Evolutionary conservation across 805 yeast species (phyloP).

Genomic region (Dipodascus albidus): DNA sequence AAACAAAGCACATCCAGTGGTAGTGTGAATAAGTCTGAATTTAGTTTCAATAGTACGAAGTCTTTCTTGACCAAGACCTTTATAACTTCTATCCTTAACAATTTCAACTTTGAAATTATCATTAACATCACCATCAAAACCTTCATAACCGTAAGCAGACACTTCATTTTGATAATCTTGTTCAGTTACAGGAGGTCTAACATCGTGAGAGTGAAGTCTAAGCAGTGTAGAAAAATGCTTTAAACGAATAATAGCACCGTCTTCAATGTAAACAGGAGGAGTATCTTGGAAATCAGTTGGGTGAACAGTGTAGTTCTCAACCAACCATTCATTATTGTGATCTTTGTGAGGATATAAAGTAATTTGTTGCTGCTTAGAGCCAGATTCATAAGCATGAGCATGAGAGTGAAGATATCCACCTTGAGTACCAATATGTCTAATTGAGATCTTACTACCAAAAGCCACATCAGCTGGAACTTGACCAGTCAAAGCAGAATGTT

Average conservation of each 20-base stretch:
- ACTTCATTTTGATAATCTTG: constrained; percentile 87
- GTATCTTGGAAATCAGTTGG: constrained; percentile 17
- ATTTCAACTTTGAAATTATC: constrained; percentile 61
- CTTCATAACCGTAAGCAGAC: constrained; percentile 53
- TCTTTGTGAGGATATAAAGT: constrained; percentile 52
- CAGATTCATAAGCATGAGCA: constrained; percentile 46
- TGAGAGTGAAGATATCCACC: constrained; percentile 83
- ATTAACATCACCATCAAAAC: constrained; percentile 52
- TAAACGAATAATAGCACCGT: constrained; percentile 49
- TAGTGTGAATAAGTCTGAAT: constrained; percentile 56
- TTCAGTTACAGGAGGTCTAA: constrained; percentile 80
- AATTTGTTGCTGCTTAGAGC: constrained; percentile 69
- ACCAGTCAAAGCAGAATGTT: constrained; percentile 29
- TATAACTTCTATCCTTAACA: constrained; percentile 26
- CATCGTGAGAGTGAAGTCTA: constrained; percentile 57
- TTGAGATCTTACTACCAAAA: constrained; percentile 58
- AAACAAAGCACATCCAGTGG: constrained; percentile 57
- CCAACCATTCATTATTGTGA: constrained; percentile 65
- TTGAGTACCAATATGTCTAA: constrained; percentile 57
- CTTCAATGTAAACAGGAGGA: constrained; percentile 47
- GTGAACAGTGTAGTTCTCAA: constrained; percentile 35
- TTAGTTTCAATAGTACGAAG: constrained; percentile 55
- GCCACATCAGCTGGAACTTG: constrained; percentile 51
- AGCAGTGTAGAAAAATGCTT: constrained; percentile 60
- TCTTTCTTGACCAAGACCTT: constrained; percentile 27